These are phyloP conservation scores for Baeospora myosura DNA, from an alignment of 1,284 basidiomycete species.

Conservation along the genomic window DNA sequence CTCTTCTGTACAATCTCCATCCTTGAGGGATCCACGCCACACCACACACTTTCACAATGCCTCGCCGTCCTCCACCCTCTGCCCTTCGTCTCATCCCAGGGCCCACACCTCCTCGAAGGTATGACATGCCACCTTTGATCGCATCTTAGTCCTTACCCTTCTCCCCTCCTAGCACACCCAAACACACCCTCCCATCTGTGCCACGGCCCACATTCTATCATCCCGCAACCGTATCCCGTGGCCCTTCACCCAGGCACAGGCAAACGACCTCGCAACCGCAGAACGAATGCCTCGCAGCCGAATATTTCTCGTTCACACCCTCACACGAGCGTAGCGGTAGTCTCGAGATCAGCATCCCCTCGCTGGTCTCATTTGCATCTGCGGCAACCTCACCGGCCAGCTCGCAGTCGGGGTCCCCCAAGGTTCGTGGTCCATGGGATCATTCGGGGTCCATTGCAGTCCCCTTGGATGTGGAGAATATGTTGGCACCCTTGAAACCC, in stretches of 20 bases:
- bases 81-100: slow-evolving; percentile 49
- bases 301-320: too few relatives aligned
- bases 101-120: slow-evolving; percentile 47
- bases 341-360: slow-evolving; percentile 11
- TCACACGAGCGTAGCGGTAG: too few relatives aligned
- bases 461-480: slow-evolving; percentile 36
- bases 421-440: slow-evolving; percentile 49
- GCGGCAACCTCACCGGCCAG: slow-evolving; percentile 5
- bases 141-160: not conserved
- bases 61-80: slow-evolving; percentile 53
- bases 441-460: slow-evolving; percentile 38
- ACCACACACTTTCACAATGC: too few relatives aligned
- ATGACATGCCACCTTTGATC: slow-evolving; percentile 11
- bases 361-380: not conserved
- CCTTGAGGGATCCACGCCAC: too few relatives aligned
- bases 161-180: slow-evolving; percentile 30
- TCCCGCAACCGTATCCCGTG: slow-evolving; percentile 21
- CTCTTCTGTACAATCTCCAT: too few relatives aligned
- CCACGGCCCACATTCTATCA: slow-evolving; percentile 45
- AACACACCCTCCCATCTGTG: slow-evolving; percentile 48
- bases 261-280: slow-evolving; percentile 9
- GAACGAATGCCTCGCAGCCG: too few relatives aligned
- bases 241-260: slow-evolving; percentile 18
- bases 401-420: slow-evolving; percentile 12
- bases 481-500: slow-evolving; percentile 40